Percentiles rank a stretch among this genome's conserved stretches.
phyloP scores from a whole-genome alignment of 805 yeast species.

The Saccharomycopsis fibuligera region DNA sequence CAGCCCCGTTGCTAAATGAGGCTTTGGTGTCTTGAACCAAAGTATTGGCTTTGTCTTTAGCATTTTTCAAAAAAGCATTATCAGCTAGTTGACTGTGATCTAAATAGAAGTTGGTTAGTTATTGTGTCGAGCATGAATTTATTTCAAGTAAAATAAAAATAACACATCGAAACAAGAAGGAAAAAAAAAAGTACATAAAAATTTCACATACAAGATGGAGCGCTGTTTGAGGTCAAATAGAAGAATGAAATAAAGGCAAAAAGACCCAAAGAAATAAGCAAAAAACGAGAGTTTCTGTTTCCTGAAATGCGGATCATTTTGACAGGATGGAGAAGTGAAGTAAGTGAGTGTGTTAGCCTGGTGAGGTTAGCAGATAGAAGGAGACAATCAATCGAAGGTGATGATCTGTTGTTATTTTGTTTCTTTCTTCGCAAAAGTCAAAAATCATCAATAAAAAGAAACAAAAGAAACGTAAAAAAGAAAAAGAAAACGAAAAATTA shows the following conservation, averaged over 20 bases:
- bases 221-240: conserved; percentile 10
- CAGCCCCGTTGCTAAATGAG: background rate
- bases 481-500: no score
- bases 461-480: background rate
- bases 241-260: conserved; percentile 16
- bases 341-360: no score
- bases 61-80: conserved; percentile 6
- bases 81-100: conserved; percentile 16
- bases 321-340: background rate
- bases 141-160: no score
- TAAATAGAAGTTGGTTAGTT: background rate
- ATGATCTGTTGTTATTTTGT: no score
- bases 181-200: no score
- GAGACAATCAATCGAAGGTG: no score
- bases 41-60: conserved; percentile 9
- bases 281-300: conserved; percentile 16
- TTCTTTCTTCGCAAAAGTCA: no score
- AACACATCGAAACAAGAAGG: no score
- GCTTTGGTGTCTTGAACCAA: conserved; percentile 9
- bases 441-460: background rate
- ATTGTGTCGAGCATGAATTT: background rate
- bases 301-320: conserved; percentile 15
- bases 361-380: no score
- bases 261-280: conserved; percentile 9
- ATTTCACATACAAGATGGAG: conserved; percentile 11